Evolutionary conservation across 805 yeast species (phyloP), one percentile per base, ranked within the genome.

Genomic region (Candida cerambycidarum): DNA sequence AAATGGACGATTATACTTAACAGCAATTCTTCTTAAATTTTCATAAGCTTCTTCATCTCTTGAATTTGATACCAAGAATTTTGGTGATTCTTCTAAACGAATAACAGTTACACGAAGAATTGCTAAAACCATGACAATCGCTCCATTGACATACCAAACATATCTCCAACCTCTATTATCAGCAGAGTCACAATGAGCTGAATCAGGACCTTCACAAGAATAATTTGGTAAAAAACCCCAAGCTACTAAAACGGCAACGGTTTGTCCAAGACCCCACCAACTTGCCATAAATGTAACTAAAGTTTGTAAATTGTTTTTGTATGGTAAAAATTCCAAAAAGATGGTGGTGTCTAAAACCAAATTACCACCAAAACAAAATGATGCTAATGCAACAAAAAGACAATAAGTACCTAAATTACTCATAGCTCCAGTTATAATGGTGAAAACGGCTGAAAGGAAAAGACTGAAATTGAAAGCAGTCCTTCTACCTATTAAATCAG

Each of bases 191-290:
- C 85, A 80, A 32, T 64, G 39, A 14, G 42, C 51, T 12, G 42
- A 24, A 18, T 48, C 55, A 8, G 57, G 65, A 5, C 62, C 58
- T 10, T 61, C 57, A 54, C 85, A 78, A 1, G 76, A 67, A 45
- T 67, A 60, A 42, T 73, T 68, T 12, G 81, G 75, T 37, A 80
- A 58, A 45, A 75, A 76, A 0, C 80, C 82, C 78, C 80, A 80
- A 2, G 82, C 78, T 29, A 77, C 52, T n/a, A 78, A 60, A 9
- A 66, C 67, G 15, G 80, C 73, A 39, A 79, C 64, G 1, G 80
- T 75, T 55, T 79, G 83, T 32, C 84, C 85, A 38, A 80, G 63
- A 32, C 82, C 83, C 85, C 85, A 80, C 73, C 73, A 80, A 29
- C 69, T 55, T 8, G 59, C 67, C 54, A 80, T 69, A 28, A 75